These are phyloP conservation scores for Coniochaeta hoffmannii DNA, from an alignment of 2,329 filamentous ascomycete genomes.

Conservation along the genomic window DNA sequence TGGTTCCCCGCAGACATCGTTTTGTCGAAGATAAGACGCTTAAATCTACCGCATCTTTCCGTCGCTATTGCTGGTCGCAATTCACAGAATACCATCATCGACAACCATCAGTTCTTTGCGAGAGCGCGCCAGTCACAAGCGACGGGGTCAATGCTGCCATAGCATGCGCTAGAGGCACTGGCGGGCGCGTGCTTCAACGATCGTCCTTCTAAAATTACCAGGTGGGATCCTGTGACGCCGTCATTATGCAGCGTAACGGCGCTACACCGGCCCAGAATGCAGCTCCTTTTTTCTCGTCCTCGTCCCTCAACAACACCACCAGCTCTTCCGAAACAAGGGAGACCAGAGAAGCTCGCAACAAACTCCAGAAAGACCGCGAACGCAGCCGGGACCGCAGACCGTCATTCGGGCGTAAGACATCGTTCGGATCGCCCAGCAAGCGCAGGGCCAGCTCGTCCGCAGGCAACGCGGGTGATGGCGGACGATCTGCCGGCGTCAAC, in stretches of 20 bases:
- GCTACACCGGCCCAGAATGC: constrained; percentile 15
- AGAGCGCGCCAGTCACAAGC: no score
- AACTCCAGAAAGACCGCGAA: constrained; percentile 12
- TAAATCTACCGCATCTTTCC: neutral
- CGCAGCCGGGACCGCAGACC: constrained; percentile 43
- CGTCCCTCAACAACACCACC: constrained; percentile 14
- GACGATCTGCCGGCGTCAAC: constrained; percentile 11
- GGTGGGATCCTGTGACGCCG: constrained; percentile 7
- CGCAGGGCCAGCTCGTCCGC: constrained; percentile 36
- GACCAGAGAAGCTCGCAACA: neutral
- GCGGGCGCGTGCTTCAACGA: neutral
- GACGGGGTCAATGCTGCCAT: neutral
- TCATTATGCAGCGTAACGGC: constrained; percentile 16
- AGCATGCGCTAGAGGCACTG: neutral
- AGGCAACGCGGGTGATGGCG: constrained; percentile 22
- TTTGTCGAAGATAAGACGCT: neutral
- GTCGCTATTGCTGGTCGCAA: neutral
- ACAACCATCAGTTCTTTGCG: no score
- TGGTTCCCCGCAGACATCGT: neutral
- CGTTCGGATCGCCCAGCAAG: constrained; percentile 32
- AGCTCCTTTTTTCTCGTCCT: constrained; percentile 18
- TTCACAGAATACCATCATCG: no score
- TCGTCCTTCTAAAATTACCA: neutral
- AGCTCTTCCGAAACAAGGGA: constrained; percentile 5
- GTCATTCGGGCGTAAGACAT: constrained; percentile 47